phyloP scores from a whole-genome alignment of 495 filamentous ascomycete genomes.

The Aspergillus panamensis region DNA sequence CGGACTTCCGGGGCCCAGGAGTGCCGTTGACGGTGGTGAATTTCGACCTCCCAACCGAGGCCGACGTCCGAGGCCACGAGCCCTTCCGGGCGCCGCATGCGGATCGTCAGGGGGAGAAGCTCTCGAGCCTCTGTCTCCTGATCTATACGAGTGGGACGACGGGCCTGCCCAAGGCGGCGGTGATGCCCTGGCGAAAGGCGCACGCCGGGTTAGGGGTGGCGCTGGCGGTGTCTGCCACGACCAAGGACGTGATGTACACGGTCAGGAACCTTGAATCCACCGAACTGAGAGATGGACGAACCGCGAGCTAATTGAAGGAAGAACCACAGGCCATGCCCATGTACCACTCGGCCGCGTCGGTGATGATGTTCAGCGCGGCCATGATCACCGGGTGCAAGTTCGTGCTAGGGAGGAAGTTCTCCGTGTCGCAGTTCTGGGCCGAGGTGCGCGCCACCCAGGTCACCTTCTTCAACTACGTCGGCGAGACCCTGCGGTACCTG shows the following conservation, averaged over 20 bases:
- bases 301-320: too few relatives aligned
- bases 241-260: background rate
- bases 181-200: conserved; percentile 1
- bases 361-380: conserved; percentile 1
- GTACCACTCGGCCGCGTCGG: background rate
- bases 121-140: background rate
- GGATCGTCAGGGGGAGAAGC: background rate
- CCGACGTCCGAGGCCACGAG: background rate
- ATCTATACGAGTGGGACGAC: conserved; percentile 9
- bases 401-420: conserved; percentile 4
- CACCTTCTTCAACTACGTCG: conserved; percentile 2
- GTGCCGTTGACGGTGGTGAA: background rate
- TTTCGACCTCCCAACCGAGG: background rate
- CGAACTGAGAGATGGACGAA: too few relatives aligned
- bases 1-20: background rate
- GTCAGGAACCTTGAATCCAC: too few relatives aligned
- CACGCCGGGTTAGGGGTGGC: background rate
- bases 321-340: background rate
- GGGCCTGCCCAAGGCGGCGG: conserved; percentile 2
- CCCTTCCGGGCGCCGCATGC: background rate
- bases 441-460: conserved; percentile 1
- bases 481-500: conserved; percentile 2
- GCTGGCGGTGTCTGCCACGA: background rate
- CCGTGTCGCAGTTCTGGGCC: conserved; percentile 4
- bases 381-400: background rate